Evolutionary conservation across 352 stramenopile genomes (phyloP).

Genomic region (Pythium pyrilobum): DNA sequence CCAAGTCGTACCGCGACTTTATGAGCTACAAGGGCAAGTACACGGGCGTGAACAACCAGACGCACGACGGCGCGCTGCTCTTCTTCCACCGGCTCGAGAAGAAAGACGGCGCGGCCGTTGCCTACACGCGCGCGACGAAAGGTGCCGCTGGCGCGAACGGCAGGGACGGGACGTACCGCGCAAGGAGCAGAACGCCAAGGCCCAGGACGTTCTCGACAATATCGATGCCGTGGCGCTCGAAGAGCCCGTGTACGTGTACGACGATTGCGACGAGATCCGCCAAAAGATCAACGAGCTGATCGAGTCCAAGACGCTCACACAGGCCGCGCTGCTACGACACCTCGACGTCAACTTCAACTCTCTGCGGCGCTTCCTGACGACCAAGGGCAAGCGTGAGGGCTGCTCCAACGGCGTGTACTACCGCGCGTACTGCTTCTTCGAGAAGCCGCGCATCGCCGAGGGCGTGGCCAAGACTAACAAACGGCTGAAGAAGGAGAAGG

Average conservation of each 20-base stretch:
- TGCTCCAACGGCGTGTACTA: conserved; percentile 46
- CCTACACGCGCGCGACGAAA: conserved; percentile 14
- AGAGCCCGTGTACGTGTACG: conserved; percentile 38
- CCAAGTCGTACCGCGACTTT: conserved; percentile 45
- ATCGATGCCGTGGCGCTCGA: conserved; percentile 32
- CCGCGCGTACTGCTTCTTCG: conserved; percentile 47
- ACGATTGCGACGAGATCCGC: conserved; percentile 52
- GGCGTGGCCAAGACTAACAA: conserved; percentile 38
- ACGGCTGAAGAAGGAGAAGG: conserved; percentile 30
- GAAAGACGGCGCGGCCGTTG: conserved; percentile 2
- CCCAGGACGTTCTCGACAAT: conserved; percentile 27
- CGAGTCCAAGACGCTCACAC: conserved; percentile 30
- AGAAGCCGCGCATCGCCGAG: conserved; percentile 44
- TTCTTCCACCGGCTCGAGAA: conserved; percentile 43
- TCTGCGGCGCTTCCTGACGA: conserved; percentile 38
- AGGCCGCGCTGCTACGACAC: conserved; percentile 30
- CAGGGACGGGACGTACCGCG: neutral
- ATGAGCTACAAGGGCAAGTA: conserved; percentile 48
- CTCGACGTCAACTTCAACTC: conserved; percentile 46
- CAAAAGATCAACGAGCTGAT: conserved; percentile 42
- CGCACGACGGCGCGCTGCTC: conserved; percentile 27
- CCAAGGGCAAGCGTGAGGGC: conserved; percentile 42
- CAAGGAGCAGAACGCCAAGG: conserved; percentile 24
- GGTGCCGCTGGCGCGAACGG: conserved; percentile 21
- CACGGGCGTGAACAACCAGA: conserved; percentile 32